Base-by-base conservation (phyloP, 495 filamentous ascomycete genomes). In the Penicillium desertorum region DNA sequence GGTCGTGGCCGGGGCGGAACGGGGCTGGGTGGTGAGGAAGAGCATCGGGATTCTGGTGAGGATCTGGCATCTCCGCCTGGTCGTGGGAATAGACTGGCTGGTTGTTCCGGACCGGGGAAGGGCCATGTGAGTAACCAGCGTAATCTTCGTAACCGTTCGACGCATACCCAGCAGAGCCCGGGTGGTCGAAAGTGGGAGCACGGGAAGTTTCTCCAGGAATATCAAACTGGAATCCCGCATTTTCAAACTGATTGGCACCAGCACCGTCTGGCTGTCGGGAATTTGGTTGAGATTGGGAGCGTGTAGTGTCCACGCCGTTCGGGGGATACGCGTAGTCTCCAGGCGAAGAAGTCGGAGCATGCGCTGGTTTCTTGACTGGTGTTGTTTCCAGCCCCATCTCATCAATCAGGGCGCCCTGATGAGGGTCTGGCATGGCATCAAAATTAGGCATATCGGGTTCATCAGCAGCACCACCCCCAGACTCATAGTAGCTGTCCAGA, bases 21-120 rank as follows among this genome's bases (percentile, higher is more conserved):
- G 94, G 94, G 5, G 79, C 76, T 10, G 93, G 91, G 67, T 96
- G 94, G 30, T 83, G 79, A 16, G 91, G 73, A 3, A 95, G 77
- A n/a, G 76, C 76, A 67, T 91, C 87, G 3, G 81, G 79, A 51
- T 82, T 78, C 60, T 73, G 76, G 54, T 63, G 75, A 63, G 51
- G 70, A 62, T 64, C 68, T 53, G 58, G 47, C 14, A 49, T n/a
- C 9, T 44, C 62, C 4, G 57, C 48, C 29, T 53, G 63, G 22
- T 63, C 62, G 39, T 62, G 57, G n/a, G 51, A 39, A 50, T 61
- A 61, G 14, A 42, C 62, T 14, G 62, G 55, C 30, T 69, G 66
- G 39, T 66, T 68, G 14, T 51, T 41, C 11, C 64, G 62, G 37
- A 62, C 67, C 12, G 67, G 60, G 25, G 69, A 57, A 43, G 63